A percentile compares a stretch with the other conserved stretches of the same genome.
These are phyloP conservation scores for Alternaria sp. DNA, from an alignment of 2,329 filamentous ascomycete genomes.

Conservation along the genomic window DNA sequence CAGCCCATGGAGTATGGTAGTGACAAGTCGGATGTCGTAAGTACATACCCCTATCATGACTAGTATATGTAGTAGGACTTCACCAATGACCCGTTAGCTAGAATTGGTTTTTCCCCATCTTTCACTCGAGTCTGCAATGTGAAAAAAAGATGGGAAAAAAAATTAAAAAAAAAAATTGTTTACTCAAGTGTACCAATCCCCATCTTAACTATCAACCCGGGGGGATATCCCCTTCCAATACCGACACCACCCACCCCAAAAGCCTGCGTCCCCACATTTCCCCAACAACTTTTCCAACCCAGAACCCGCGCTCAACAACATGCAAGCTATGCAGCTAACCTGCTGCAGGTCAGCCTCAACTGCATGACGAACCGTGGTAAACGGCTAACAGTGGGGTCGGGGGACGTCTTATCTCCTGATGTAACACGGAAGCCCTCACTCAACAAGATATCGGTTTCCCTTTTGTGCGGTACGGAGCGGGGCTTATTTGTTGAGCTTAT, in stretches of 20 bases:
- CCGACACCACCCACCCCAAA: background rate
- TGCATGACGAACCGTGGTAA: constrained; percentile 2
- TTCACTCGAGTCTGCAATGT: background rate
- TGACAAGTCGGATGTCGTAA: constrained; percentile 4
- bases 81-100: background rate
- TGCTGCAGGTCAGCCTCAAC: constrained; percentile 16
- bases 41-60: background rate
- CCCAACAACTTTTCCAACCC: background rate
- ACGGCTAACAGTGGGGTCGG: constrained; percentile 1
- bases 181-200: no score
- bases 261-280: background rate
- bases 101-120: no score
- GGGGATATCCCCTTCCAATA: no score
- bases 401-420: background rate
- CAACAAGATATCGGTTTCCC: background rate
- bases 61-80: background rate
- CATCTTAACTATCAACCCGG: no score
- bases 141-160: no score
- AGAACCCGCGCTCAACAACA: background rate
- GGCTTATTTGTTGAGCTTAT: constrained; percentile 14
- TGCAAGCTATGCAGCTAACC: constrained; percentile 17
- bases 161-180: no score
- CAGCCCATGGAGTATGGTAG: constrained; percentile 1
- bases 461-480: background rate
- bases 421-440: background rate